Base-by-base conservation (phyloP, 179 eudicot genomes). In the Silene coronaria region DNA sequence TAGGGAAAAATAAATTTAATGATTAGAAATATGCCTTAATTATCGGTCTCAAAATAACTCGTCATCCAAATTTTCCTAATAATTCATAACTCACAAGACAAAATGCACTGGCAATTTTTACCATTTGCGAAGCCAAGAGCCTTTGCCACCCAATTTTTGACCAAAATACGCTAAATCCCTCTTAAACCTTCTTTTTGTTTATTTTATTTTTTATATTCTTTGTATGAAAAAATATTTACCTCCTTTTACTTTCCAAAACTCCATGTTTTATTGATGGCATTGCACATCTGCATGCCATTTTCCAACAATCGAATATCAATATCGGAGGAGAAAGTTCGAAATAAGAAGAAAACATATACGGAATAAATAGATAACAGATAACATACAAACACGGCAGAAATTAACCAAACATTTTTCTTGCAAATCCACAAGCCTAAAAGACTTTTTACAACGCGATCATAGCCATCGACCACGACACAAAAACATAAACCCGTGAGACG, bases 121-220 rank as follows among this genome's bases (percentile, higher is more conserved):
- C 78, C 72, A 11, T 62, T 70, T 70, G 78, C 73, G 65, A 74
- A 70, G 81, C 81, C 73, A 70, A 23, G 63, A 64, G 79, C 70
- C 27, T 67, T 78, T 72, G 76, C 74, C 79, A 70, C 70, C 78
- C 70, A 13, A 13, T 48, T 63, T 21, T 64, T 23, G 67, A 63
- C 53, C 22, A 62, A 9, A 68, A 70, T 3, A 72, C 69, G 55
- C 48, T 67, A 46, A 82, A 75, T 75, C 82, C 74, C 74, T 59
- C 84, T 53, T 66, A 82, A 82, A 78, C 82, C 84, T 71, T 69
- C 46, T 42, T 67, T 22, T 61, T 71, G 42, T 63, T 67, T 12
- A 2, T 65, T 42, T 42, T 17, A n/a, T 61, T n/a, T 26, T 12
- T 32, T 34, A 22, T 6, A 60, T 61, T 28, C 36, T 57, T 67